Base-by-base conservation (phyloP, 129 eudicot species). In the Flaveria robusta region DNA sequence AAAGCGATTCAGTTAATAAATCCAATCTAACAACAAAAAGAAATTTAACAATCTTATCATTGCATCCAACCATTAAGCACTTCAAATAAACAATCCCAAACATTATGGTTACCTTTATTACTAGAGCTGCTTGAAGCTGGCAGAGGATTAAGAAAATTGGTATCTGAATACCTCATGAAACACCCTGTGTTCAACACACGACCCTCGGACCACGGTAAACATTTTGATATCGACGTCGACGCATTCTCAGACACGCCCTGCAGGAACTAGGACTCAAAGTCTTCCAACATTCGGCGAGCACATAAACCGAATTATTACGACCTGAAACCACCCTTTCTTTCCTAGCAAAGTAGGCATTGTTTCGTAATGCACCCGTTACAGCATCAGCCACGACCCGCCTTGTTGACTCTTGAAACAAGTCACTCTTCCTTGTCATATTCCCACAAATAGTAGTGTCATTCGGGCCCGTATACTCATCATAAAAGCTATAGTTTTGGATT, bases 161-260 rank as follows among this genome's bases (percentile, higher is more conserved):
- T 83, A 77, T 92, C 89, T 0, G 98, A 92, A 68, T 92, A 92
- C 86, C 96, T 90, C 86, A 91, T 54, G 74, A 87, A 88, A 78
- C 97, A 91, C 5, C 97, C 96, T 0, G 92, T 89, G 65, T 88
- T 79, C 82, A 91, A 37, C 4, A 87, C 95, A 64, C 95, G 78
- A 1, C 95, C 97, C 82, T 89, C 95, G 0, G 92, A 81, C 89
- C 81, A 83, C 11, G 91, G 93, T 75, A 90, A 84, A 78, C 97
- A 91, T 16, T 76, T 79, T 66, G 79, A 58, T 26, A 88, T 72
- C 7, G 82, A 70, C 7, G 70, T 23, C 15, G 89, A 80, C 1
- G 96, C 96, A 65, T 87, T 89, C 79, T 80, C 83, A 92, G 72
- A 68, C 97, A 92, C 9, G 83, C 83, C 52, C 77, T 77, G 39